Percentiles rank a stretch among this genome's conserved stretches.
These are phyloP conservation scores for Chlorociboria aeruginascens DNA, from an alignment of 495 filamentous ascomycete genomes.

Conservation along the genomic window DNA sequence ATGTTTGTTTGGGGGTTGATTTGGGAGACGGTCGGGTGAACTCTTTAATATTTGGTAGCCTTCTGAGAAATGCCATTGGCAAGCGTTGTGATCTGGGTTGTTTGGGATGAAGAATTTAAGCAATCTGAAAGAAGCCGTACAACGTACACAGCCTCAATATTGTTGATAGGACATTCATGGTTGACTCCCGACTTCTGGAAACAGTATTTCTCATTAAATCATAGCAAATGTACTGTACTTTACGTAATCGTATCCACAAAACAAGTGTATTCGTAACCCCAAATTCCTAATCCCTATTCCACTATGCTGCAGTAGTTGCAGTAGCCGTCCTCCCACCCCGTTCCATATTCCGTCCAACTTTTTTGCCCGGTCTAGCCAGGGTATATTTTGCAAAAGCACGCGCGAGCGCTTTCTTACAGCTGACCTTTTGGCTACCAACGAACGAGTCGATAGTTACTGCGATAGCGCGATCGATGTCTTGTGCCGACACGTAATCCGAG, in stretches of 20 bases:
- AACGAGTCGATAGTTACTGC: constrained; percentile 95
- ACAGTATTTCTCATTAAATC: constrained; percentile 10
- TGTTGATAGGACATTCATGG: no score
- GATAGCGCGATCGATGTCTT: constrained; percentile 94
- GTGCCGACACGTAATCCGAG: constrained; percentile 76
- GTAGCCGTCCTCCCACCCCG: constrained; percentile 7
- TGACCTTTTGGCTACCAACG: constrained; percentile 92
- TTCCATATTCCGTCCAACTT: constrained; percentile 12
- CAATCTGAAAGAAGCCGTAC: no score
- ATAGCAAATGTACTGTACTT: constrained; percentile 9
- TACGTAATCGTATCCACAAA: constrained; percentile 2
- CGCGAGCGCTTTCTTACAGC: constrained; percentile 92
- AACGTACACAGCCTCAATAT: no score
- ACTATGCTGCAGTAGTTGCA: constrained; percentile 12
- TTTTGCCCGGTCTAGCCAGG: constrained; percentile 32
- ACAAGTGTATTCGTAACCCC: constrained; percentile 4
- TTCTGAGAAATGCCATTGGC: no score
- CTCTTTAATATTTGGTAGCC: no score
- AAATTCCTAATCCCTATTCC: neutral
- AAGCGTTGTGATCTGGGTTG: no score
- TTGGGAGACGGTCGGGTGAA: no score
- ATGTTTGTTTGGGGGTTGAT: no score
- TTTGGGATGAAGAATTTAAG: no score
- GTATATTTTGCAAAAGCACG: constrained; percentile 96
- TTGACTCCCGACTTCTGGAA: no score